Evolutionary conservation across 257 asterid genomes (phyloP).

Genomic region (Rehmannia glutinosa): DNA sequence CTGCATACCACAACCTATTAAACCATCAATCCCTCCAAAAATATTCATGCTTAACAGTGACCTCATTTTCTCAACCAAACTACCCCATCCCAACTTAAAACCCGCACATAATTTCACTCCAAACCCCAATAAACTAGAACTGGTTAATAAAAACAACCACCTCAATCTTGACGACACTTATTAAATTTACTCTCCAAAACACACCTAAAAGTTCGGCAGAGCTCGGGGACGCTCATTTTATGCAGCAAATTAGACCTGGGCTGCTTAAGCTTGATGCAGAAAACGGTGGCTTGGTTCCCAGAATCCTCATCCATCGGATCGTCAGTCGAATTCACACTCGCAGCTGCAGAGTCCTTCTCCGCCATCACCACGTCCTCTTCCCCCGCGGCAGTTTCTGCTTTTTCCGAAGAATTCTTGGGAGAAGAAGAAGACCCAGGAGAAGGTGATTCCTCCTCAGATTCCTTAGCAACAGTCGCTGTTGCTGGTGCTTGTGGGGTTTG

Average conservation of each 20-base stretch:
- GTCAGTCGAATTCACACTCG: slow-evolving; percentile 31
- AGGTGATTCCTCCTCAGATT: slow-evolving; percentile 47
- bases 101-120: not conserved
- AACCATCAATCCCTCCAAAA: not conserved
- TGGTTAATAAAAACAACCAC: not conserved
- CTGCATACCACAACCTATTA: not conserved
- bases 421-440: slow-evolving; percentile 35
- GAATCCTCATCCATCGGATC: slow-evolving; percentile 67
- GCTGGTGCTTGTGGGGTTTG: slow-evolving; percentile 37
- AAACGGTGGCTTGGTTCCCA: slow-evolving; percentile 59
- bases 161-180: not conserved
- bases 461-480: slow-evolving; percentile 38
- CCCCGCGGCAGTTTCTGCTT: slow-evolving; percentile 25
- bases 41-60: not conserved
- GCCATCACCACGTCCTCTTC: slow-evolving; percentile 44
- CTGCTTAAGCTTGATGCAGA: slow-evolving; percentile 77
- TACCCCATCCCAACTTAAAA: slow-evolving; percentile 1
- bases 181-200: slow-evolving; percentile 3
- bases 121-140: slow-evolving; percentile 3
- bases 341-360: slow-evolving; percentile 44
- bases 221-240: slow-evolving; percentile 98
- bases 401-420: slow-evolving; percentile 31
- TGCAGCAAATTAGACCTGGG: slow-evolving; percentile 74
- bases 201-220: slow-evolving; percentile 94
- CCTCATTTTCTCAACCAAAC: not conserved